Conservation (phyloP, 768 basidiomycete species). For the Lentinus brumalis region DNA sequence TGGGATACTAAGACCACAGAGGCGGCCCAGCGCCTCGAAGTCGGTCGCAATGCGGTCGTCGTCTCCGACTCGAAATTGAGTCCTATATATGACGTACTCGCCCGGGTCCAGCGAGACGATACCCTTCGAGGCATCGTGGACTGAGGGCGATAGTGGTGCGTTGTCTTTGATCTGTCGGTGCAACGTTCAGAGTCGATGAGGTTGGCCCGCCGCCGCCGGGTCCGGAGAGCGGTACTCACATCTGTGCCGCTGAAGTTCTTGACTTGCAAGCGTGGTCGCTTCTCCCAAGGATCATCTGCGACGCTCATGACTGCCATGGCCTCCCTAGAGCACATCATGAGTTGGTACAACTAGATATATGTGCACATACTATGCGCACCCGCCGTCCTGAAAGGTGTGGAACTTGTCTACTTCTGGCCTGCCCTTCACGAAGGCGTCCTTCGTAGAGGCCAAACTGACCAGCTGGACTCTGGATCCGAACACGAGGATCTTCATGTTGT, state of each 20-base stretch:
- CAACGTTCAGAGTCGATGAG: not conserved
- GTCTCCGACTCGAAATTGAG: not conserved
- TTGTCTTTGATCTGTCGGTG: not conserved
- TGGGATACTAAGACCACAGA: not conserved
- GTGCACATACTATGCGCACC: not conserved
- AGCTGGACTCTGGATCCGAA: not conserved
- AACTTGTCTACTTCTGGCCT: not conserved
- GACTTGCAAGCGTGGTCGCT: not conserved
- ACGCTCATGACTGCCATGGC: not conserved
- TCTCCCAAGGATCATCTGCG: not conserved
- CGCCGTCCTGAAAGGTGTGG: not conserved
- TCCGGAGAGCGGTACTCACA: not conserved
- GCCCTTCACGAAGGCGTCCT: not conserved
- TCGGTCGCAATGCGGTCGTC: not conserved
- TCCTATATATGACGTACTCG: not conserved
- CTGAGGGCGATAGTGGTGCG: not conserved
- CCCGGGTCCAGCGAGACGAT: not conserved
- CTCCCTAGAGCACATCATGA: not conserved
- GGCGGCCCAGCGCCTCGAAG: not conserved
- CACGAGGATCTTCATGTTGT: not conserved
- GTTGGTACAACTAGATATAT: not conserved
- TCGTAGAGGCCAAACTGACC: not conserved
- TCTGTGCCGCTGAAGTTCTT: not conserved
- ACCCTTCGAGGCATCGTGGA: not conserved
- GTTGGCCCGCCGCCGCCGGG: not conserved